Conservation (phyloP, 2,329 filamentous ascomycete species). For the Neofusicoccum umdonicola region DNA sequence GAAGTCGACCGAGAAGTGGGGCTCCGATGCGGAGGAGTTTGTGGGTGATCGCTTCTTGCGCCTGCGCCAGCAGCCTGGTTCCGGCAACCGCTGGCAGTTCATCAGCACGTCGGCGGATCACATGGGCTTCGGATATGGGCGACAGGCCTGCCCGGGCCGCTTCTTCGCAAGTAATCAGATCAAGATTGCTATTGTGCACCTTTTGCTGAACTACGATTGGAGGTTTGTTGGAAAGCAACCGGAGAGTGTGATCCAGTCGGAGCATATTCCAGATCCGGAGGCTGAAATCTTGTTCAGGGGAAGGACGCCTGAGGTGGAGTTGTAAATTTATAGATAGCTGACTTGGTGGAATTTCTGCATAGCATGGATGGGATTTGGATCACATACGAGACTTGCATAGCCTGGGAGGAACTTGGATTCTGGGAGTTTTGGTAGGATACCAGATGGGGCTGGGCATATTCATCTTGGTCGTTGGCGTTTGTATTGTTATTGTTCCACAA, state of each 20-base stretch:
- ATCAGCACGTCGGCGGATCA: neutral
- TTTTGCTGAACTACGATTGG: constrained; percentile 20
- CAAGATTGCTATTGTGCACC: constrained; percentile 17
- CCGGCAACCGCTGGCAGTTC: neutral
- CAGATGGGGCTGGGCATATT: no score
- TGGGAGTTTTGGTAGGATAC: no score
- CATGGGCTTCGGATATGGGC: neutral
- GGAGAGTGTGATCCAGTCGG: neutral
- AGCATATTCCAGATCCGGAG: neutral
- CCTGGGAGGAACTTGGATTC: no score
- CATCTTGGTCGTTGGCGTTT: no score
- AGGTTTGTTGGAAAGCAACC: neutral
- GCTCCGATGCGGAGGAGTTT: constrained; percentile 16
- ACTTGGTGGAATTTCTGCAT: no score
- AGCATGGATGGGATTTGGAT: no score
- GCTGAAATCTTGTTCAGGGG: neutral
- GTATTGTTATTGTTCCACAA: no score
- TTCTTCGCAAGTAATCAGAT: constrained; percentile 20
- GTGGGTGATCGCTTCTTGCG: neutral
- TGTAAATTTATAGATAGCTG: neutral
- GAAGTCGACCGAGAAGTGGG: constrained; percentile 6
- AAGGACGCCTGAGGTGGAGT: neutral
- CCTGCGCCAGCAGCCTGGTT: neutral
- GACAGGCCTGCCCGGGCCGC: constrained; percentile 18
- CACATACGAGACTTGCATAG: no score